Evolutionary conservation across 2,329 filamentous ascomycete genomes (phyloP), one percentile per base, ranked within the genome.

Genomic region (Huntiella moniliformis): DNA sequence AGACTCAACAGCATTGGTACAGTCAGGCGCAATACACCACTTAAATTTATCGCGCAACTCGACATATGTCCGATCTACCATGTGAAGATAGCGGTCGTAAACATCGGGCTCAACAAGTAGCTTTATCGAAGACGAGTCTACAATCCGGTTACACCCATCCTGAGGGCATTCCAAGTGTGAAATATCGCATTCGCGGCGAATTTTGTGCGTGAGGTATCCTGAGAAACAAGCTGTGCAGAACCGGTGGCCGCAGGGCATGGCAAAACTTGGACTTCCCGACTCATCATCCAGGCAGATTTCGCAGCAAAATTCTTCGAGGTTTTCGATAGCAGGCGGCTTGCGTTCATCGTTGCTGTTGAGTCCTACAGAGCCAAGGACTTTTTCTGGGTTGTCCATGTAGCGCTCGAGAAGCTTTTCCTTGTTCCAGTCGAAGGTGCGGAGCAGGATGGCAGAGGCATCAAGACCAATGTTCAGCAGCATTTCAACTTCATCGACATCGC

Each of bases 1-100:
- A 55, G 91, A 98, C 57, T 96, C 83, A 40, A 98, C 67, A 10
- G 88, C 91, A 56, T 91, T 96, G 55, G 82, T 75, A 62, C 91
- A 98, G 60, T 98, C 88, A n/a, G 91, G 91, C 1, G 88, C 88
- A 1, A 91, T 91, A 60, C 91, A 98, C 91, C 91, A 98, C 60
- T 93, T 94, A 50, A 96, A 74, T 47, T 80, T 81, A 48, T 94
- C 87, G 62, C 86, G 94, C 61, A 98, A 88, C 61, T 98, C 91
- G 50, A 98, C 91, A 56, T 94, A 98, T 5, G 87, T 95, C 54
- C 91, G 73, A 56, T 83, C 94, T 32, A 98, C 76, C 12, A 98
- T 71, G 54, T 82, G 77, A 52, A 82, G 76, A 57, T 98, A 98
- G 53, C 86, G 67, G 42, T 60, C 67, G 18, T 62, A 65, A 18